A percentile compares a stretch with the other conserved stretches of the same genome.
Evolutionary conservation across 306 rosid species (phyloP).

Genomic region (Calophaca sinica): DNA sequence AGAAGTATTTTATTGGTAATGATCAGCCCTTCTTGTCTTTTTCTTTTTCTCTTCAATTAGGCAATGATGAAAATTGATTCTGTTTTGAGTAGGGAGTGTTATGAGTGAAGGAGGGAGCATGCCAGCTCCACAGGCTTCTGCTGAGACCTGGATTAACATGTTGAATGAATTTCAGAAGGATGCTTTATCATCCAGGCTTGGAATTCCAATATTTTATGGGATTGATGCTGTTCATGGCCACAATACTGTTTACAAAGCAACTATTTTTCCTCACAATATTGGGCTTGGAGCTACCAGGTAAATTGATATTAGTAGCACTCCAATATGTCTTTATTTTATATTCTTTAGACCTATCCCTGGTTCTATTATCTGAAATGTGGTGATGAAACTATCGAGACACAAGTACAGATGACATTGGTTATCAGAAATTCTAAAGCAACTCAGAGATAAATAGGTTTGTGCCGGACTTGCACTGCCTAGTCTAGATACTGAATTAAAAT

Average conservation of each 20-base stretch:
- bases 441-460: too few relatives aligned
- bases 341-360: not conserved
- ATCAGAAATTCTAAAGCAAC: not conserved
- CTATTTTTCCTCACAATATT: slow-evolving; percentile 61
- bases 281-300: slow-evolving; percentile 69
- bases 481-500: too few relatives aligned
- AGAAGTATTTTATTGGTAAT: slow-evolving; percentile 49
- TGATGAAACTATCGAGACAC: slow-evolving; percentile 10
- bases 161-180: slow-evolving; percentile 61
- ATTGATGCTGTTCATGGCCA: slow-evolving; percentile 68
- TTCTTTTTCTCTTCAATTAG: not conserved
- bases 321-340: not conserved
- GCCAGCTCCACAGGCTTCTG: slow-evolving; percentile 57
- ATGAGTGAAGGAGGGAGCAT: slow-evolving; percentile 64
- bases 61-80: not conserved
- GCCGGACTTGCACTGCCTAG: too few relatives aligned
- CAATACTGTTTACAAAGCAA: slow-evolving; percentile 53
- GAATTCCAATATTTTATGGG: slow-evolving; percentile 63
- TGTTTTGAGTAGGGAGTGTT: slow-evolving; percentile 56
- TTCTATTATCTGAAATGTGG: slow-evolving; percentile 1
- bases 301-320: slow-evolving; percentile 6
- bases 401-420: not conserved
- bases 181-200: slow-evolving; percentile 56
- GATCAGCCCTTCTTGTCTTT: not conserved
- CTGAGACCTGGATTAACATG: slow-evolving; percentile 59